These are phyloP conservation scores for Candida endomychidarum DNA, from an alignment of 805 yeast genomes.

Conservation along the genomic window DNA sequence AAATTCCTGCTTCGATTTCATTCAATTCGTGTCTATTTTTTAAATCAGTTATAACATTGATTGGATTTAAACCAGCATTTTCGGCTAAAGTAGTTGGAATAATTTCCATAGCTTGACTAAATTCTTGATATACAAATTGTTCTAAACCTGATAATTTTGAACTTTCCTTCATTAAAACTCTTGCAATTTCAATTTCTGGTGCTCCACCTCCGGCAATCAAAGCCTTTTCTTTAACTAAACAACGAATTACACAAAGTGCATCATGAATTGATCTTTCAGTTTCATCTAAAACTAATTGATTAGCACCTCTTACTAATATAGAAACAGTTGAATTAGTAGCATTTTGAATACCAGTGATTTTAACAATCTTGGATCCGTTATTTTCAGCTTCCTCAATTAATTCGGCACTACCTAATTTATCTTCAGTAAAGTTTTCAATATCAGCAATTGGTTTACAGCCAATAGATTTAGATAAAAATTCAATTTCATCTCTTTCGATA, in stretches of 20 bases:
- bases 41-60: slow-evolving; percentile 87
- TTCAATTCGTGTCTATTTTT: slow-evolving; percentile 91
- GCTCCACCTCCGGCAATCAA: slow-evolving; percentile 99
- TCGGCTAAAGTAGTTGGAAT: slow-evolving; percentile 94
- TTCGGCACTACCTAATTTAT: slow-evolving; percentile 88
- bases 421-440: slow-evolving; percentile 89
- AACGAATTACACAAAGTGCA: slow-evolving; percentile 90
- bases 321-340: slow-evolving; percentile 58
- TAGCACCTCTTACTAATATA: slow-evolving; percentile 93
- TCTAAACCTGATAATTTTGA: slow-evolving; percentile 78
- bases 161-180: slow-evolving; percentile 70
- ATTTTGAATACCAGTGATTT: slow-evolving; percentile 70
- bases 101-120: slow-evolving; percentile 87
- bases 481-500: slow-evolving; percentile 94
- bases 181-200: slow-evolving; percentile 88
- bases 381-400: slow-evolving; percentile 87
- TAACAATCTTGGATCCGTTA: slow-evolving; percentile 85
- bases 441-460: slow-evolving; percentile 98
- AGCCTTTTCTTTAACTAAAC: slow-evolving; percentile 84
- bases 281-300: slow-evolving; percentile 85
- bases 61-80: slow-evolving; percentile 90
- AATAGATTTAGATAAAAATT: slow-evolving; percentile 77
- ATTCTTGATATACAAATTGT: slow-evolving; percentile 88
- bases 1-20: slow-evolving; percentile 90
- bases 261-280: slow-evolving; percentile 97